A percentile compares a stretch with the other conserved stretches of the same genome.
Conservation (phyloP, 345 rosid genomes). For the Lenwebbia sp. region DNA sequence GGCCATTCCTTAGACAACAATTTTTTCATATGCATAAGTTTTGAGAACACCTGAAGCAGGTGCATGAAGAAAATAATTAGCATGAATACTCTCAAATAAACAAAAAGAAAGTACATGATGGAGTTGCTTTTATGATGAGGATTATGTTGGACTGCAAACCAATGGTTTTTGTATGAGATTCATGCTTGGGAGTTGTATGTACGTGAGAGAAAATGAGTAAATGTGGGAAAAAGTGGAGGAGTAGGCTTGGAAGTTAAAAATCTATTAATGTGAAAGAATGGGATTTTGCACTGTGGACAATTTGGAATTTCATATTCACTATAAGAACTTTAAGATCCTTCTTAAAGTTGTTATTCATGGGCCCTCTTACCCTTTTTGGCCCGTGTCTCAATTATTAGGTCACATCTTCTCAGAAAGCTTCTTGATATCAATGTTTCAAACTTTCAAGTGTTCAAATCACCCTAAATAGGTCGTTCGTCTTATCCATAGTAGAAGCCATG, state of each 20-base stretch:
- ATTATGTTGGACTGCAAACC: not conserved
- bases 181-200: not conserved
- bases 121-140: not conserved
- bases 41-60: not conserved
- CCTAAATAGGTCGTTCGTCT: not conserved
- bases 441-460: not conserved
- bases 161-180: not conserved
- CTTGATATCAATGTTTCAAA: not conserved
- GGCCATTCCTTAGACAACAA: not conserved
- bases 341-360: not conserved
- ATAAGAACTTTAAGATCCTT: not conserved
- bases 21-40: not conserved
- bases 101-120: not conserved
- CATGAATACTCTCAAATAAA: not conserved
- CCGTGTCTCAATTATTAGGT: not conserved
- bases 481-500: not conserved
- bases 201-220: not conserved
- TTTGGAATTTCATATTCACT: not conserved
- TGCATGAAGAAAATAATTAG: not conserved
- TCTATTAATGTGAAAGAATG: not conserved
- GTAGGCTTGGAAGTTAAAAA: not conserved
- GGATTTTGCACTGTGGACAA: not conserved
- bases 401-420: not conserved
- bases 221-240: not conserved
- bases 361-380: not conserved